Evolutionary conservation across 2,329 filamentous ascomycete genomes (phyloP).

Genomic region (Colletotrichum cordylinicola): DNA sequence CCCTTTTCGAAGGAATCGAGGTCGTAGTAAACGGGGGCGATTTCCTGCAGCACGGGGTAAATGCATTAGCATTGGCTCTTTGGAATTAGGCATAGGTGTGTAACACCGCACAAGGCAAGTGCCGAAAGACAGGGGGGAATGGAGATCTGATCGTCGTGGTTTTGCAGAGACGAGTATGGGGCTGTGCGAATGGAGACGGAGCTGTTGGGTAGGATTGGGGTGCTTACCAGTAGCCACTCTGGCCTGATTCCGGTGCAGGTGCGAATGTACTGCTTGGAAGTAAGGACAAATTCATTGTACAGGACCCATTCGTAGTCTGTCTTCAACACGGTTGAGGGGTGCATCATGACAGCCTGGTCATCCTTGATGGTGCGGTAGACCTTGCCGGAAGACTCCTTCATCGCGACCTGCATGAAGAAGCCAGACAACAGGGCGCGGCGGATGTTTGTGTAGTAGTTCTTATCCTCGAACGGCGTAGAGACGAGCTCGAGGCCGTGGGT

Average conservation of each 20-base stretch:
- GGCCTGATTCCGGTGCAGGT: conserved; percentile 91
- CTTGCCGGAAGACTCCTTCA: conserved; percentile 88
- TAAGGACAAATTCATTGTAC: conserved; percentile 98
- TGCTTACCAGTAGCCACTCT: conserved; percentile 87
- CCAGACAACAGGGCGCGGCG: conserved; percentile 88
- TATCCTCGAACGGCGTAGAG: conserved; percentile 90
- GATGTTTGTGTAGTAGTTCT: conserved; percentile 98
- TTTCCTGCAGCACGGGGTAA: conserved; percentile 65
- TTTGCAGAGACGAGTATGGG: not conserved
- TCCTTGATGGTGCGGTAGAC: conserved; percentile 96
- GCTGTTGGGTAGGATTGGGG: not conserved
- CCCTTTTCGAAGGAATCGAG: conserved; percentile 82
- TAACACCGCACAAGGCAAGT: not conserved
- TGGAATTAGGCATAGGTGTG: not conserved
- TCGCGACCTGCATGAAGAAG: conserved; percentile 99
- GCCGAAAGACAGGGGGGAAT: not conserved
- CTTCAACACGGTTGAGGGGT: conserved; percentile 88
- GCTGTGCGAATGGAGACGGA: not conserved
- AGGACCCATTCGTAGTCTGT: conserved; percentile 95
- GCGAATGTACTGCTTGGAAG: conserved; percentile 96
- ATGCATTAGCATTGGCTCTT: not conserved
- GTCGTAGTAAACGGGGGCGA: conserved; percentile 93
- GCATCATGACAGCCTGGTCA: conserved; percentile 89
- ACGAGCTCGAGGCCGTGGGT: conserved; percentile 84
- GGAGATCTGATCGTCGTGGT: not conserved